A percentile compares a stretch with the other conserved stretches of the same genome.
Evolutionary conservation across 1,139 yeast genomes (phyloP).

Genomic region (Pneumocystis jirovecii): DNA sequence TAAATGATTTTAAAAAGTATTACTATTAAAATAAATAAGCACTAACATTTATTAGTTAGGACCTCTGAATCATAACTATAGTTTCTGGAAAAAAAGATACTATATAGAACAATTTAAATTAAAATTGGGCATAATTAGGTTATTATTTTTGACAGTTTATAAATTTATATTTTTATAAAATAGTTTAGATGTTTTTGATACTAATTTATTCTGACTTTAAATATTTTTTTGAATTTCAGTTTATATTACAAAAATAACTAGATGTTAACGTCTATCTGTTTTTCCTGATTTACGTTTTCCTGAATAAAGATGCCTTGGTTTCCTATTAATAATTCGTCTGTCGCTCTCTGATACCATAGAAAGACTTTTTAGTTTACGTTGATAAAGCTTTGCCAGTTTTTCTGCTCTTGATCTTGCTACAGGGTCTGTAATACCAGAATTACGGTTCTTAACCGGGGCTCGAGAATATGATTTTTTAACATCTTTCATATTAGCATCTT

Average conservation of each 20-base stretch:
- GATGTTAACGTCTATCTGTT: conserved; percentile 39
- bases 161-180: background rate
- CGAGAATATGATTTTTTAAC: conserved; percentile 22
- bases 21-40: background rate
- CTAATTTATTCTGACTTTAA: background rate
- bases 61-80: background rate
- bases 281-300: conserved; percentile 95
- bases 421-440: conserved; percentile 66
- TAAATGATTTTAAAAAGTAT: background rate
- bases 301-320: conserved; percentile 87
- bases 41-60: background rate
- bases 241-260: background rate
- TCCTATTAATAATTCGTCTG: conserved; percentile 67
- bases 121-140: background rate
- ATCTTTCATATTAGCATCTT: conserved; percentile 55
- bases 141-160: background rate
- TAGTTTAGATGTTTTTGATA: background rate
- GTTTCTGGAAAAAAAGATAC: background rate
- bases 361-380: conserved; percentile 82
- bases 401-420: conserved; percentile 75
- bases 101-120: background rate
- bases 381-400: conserved; percentile 71
- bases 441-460: conserved; percentile 53
- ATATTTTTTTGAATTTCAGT: background rate
- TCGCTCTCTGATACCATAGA: conserved; percentile 96